These are phyloP conservation scores for Dioszegia aurantiaca DNA, from an alignment of 768 basidiomycete species.

Conservation along the genomic window DNA sequence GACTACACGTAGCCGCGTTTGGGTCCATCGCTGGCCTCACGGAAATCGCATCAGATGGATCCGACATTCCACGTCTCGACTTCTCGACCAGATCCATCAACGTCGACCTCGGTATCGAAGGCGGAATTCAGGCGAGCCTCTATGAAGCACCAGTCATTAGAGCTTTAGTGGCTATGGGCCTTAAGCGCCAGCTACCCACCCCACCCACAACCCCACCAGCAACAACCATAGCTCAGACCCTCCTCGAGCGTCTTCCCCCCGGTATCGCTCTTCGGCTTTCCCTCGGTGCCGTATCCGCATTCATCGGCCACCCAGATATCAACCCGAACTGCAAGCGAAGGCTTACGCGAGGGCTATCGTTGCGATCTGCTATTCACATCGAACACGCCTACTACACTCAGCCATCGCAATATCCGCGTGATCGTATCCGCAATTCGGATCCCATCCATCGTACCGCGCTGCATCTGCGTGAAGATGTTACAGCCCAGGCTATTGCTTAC, in stretches of 20 bases:
- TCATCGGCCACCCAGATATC: slow-evolving; percentile 74
- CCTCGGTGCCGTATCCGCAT: slow-evolving; percentile 63
- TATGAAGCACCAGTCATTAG: slow-evolving; percentile 65
- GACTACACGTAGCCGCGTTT: slow-evolving; percentile 23
- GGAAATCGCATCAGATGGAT: slow-evolving; percentile 6
- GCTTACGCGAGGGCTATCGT: slow-evolving; percentile 40
- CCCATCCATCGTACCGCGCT: slow-evolving; percentile 40
- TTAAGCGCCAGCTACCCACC: slow-evolving; percentile 26
- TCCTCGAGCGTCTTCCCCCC: slow-evolving; percentile 56
- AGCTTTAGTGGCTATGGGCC: slow-evolving; percentile 59
- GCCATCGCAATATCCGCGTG: slow-evolving; percentile 28
- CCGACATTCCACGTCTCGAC: slow-evolving; percentile 25
- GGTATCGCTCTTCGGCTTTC: slow-evolving; percentile 63
- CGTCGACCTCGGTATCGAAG: slow-evolving; percentile 60
- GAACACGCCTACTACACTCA: slow-evolving; percentile 45
- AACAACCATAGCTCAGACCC: neutral
- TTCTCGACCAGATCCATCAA: slow-evolving; percentile 44
- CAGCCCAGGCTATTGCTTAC: slow-evolving; percentile 45
- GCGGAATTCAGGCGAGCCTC: slow-evolving; percentile 61
- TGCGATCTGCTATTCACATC: slow-evolving; percentile 29
- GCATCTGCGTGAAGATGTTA: slow-evolving; percentile 43
- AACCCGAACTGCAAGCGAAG: slow-evolving; percentile 65
- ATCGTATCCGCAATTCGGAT: slow-evolving; percentile 27
- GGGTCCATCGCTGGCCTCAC: slow-evolving; percentile 35
- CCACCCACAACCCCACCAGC: neutral